Evolutionary conservation across 495 filamentous ascomycete genomes (phyloP).

Genomic region (Trichocladium uniseriatum): DNA sequence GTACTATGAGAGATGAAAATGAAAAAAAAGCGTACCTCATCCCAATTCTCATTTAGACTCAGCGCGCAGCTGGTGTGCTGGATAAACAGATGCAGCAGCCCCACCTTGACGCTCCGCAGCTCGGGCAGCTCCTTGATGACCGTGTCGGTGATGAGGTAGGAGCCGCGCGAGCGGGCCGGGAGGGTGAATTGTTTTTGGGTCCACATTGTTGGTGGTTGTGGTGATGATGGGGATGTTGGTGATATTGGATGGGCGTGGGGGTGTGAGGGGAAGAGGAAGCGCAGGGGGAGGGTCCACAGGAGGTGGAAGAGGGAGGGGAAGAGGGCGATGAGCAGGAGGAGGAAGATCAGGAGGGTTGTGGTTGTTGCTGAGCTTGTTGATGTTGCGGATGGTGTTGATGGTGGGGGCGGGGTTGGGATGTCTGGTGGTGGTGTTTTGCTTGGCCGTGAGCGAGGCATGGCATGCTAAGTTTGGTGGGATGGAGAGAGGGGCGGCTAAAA

Average conservation of each 20-base stretch:
- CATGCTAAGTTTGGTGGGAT: not conserved
- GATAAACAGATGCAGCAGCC: constrained; percentile 78
- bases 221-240: constrained; percentile 10
- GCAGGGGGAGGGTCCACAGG: constrained; percentile 34
- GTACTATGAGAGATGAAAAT: not conserved
- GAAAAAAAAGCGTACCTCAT: constrained; percentile 53
- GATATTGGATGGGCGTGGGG: constrained; percentile 1
- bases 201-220: constrained; percentile 50
- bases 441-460: constrained; percentile 7
- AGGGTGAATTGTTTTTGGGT: constrained; percentile 72
- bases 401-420: not conserved
- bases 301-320: constrained; percentile 47
- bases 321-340: constrained; percentile 43
- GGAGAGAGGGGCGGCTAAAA: constrained; percentile 5
- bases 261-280: constrained; percentile 14
- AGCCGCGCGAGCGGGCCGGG: constrained; percentile 63
- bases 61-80: constrained; percentile 86
- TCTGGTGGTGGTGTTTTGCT: not conserved
- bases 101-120: constrained; percentile 65
- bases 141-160: constrained; percentile 77
- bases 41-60: constrained; percentile 87
- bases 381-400: not conserved
- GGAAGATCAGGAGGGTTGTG: constrained; percentile 38
- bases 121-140: constrained; percentile 63
- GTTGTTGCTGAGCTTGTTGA: constrained; percentile 13